These are phyloP conservation scores for Eragrostis tef DNA, from an alignment of 202 grass and related monocot genomes.

Conservation along the genomic window DNA sequence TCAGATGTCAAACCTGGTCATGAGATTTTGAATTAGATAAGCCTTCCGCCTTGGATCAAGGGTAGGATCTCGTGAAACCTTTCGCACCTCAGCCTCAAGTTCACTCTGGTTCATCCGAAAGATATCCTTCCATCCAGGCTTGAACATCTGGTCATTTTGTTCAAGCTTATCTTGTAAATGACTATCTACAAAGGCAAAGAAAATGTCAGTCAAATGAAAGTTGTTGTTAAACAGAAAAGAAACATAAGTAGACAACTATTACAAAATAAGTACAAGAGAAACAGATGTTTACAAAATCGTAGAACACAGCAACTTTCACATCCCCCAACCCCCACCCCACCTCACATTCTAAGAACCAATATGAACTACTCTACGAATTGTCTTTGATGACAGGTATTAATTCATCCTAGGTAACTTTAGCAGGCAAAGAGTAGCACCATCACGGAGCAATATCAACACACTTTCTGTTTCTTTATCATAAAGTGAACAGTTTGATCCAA, in stretches of 20 bases:
- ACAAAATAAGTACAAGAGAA: slow-evolving; percentile 38
- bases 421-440: slow-evolving; percentile 8
- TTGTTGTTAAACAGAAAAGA: background rate
- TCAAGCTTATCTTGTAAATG: slow-evolving; percentile 66
- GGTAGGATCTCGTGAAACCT: slow-evolving; percentile 85
- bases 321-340: background rate
- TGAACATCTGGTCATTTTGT: slow-evolving; percentile 82
- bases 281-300: slow-evolving; percentile 23
- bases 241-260: slow-evolving; percentile 25
- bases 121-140: slow-evolving; percentile 98
- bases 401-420: background rate
- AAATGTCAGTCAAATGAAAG: slow-evolving; percentile 31
- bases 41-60: slow-evolving; percentile 93
- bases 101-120: slow-evolving; percentile 97
- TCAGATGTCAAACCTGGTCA: slow-evolving; percentile 78
- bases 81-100: slow-evolving; percentile 91
- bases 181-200: slow-evolving; percentile 46
- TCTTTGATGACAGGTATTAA: slow-evolving; percentile 5
- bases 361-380: slow-evolving; percentile 3
- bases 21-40: slow-evolving; percentile 98
- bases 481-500: background rate
- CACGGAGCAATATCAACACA: slow-evolving; percentile 4
- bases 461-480: background rate
- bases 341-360: slow-evolving; percentile 1
- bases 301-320: slow-evolving; percentile 17